Evolutionary conservation across 306 rosid genomes (phyloP).

Genomic region (Quercus wislizeni): DNA sequence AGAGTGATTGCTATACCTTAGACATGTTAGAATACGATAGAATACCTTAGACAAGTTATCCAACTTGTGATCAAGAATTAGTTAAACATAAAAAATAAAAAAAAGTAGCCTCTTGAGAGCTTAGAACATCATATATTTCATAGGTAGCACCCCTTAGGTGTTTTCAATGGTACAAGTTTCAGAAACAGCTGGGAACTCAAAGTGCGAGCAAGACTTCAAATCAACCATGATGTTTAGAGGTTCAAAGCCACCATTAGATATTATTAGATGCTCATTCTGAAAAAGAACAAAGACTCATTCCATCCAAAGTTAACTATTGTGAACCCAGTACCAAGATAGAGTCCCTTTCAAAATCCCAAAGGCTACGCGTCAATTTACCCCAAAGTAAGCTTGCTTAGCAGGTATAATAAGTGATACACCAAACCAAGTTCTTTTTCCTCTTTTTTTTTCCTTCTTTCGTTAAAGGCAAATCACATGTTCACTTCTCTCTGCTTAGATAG

Average conservation of each 20-base stretch:
- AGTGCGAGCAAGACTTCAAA: not conserved
- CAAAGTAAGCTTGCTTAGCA: too few species aligned
- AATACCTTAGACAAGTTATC: not conserved
- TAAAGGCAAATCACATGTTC: not conserved
- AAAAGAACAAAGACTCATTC: not conserved
- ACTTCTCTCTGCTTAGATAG: too few species aligned
- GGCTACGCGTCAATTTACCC: not conserved
- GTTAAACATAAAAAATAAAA: not conserved
- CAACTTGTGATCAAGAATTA: not conserved
- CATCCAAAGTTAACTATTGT: not conserved
- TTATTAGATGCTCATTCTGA: not conserved
- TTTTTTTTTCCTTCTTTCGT: not conserved
- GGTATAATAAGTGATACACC: too few species aligned
- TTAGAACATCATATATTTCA: not conserved
- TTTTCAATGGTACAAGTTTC: not conserved
- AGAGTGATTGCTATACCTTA: too few species aligned
- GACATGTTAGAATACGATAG: not conserved
- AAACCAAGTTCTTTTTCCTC: not conserved
- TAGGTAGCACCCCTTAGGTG: not conserved
- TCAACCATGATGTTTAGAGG: not conserved
- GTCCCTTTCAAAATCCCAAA: not conserved
- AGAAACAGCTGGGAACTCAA: not conserved
- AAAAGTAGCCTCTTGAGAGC: not conserved
- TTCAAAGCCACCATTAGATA: not conserved
- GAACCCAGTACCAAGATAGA: not conserved